phyloP scores from a whole-genome alignment of 148 eudicot genomes.

The Silene uniflora region DNA sequence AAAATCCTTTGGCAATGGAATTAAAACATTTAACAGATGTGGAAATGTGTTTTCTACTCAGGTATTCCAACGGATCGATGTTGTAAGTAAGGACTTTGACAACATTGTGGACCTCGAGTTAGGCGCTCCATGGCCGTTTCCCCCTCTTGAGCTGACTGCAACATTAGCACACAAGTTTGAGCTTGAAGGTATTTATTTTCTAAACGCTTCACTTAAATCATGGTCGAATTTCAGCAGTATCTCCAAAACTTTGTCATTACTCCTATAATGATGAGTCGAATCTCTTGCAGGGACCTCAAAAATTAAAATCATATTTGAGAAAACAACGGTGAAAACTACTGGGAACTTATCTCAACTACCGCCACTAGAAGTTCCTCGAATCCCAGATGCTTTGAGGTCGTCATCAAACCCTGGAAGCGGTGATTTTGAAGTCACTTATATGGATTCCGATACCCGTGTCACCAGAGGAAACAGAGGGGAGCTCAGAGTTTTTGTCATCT shows the following conservation, averaged over 20 bases:
- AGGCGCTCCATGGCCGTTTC: constrained; percentile 91
- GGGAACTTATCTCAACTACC: constrained; percentile 88
- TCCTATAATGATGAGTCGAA: not conserved
- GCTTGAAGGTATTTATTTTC: constrained; percentile 51
- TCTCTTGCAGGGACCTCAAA: constrained; percentile 41
- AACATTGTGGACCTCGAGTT: constrained; percentile 83
- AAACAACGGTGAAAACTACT: constrained; percentile 77
- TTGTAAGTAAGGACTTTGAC: constrained; percentile 86
- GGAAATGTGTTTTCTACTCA: constrained; percentile 20
- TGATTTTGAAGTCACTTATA: constrained; percentile 83
- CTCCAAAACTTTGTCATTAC: not conserved
- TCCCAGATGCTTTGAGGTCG: constrained; percentile 71
- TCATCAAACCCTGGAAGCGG: constrained; percentile 74
- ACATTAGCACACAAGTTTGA: constrained; percentile 93
- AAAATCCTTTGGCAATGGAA: not conserved
- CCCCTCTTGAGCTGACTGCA: constrained; percentile 75
- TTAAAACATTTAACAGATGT: not conserved
- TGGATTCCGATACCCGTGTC: constrained; percentile 71
- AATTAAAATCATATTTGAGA: constrained; percentile 68
- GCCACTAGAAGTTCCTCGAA: constrained; percentile 65
- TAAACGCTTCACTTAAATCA: not conserved
- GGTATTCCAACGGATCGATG: constrained; percentile 93
- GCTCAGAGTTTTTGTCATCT: constrained; percentile 82
- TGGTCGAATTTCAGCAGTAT: not conserved
- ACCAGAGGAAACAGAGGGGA: constrained; percentile 89